Evolutionary conservation across 345 rosid species (phyloP).

Genomic region (Eucalyptus fibrosa): DNA sequence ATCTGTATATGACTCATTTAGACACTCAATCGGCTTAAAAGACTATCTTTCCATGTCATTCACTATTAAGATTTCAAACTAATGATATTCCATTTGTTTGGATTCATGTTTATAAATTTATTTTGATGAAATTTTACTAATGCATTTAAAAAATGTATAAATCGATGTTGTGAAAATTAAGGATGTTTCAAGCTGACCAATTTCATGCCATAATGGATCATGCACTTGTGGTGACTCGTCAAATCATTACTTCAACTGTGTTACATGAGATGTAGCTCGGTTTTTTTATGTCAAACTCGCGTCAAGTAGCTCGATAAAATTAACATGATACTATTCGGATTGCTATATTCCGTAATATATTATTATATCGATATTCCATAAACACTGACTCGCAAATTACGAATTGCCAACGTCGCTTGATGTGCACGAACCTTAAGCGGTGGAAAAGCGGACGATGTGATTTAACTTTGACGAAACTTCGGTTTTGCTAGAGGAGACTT

Average conservation of each 20-base stretch:
- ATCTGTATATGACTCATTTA: background rate
- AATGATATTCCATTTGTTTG: background rate
- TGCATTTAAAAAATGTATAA: background rate
- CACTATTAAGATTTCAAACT: background rate
- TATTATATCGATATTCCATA: background rate
- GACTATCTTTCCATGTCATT: background rate
- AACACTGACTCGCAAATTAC: background rate
- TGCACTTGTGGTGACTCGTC: accelerated
- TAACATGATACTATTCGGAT: background rate
- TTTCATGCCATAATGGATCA: accelerated
- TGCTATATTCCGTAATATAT: background rate
- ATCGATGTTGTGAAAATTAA: background rate
- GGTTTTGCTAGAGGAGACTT: background rate
- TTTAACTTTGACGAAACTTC: background rate
- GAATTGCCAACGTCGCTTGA: background rate
- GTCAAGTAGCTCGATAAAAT: background rate
- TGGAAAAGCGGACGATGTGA: background rate
- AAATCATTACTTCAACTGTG: background rate
- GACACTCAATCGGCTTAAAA: background rate
- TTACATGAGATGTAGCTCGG: background rate
- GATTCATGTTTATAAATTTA: background rate
- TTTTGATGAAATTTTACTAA: background rate
- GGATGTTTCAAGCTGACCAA: accelerated
- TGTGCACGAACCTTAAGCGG: background rate
- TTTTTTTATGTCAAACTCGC: accelerated